Percentiles rank a stretch among this genome's conserved stretches.
These are phyloP conservation scores for Poronia punctata DNA, from an alignment of 495 filamentous ascomycete species.

Conservation along the genomic window DNA sequence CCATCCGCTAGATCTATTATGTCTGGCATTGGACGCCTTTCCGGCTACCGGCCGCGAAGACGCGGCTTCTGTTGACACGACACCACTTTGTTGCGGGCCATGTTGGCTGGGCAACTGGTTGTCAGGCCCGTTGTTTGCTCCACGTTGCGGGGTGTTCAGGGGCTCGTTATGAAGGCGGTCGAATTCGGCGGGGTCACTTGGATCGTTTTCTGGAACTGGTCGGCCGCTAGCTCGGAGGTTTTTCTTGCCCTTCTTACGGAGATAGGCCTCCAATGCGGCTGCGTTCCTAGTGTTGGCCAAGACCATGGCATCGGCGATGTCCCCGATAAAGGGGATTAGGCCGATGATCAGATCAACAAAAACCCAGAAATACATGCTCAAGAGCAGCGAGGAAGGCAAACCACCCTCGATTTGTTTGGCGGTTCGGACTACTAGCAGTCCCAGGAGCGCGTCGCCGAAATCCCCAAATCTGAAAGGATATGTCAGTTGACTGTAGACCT, in stretches of 20 bases:
- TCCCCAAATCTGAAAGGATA: slow-evolving; percentile 59
- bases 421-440: slow-evolving; percentile 60
- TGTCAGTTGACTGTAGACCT: slow-evolving; percentile 6
- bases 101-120: slow-evolving; percentile 7
- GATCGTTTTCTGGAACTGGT: slow-evolving; percentile 28
- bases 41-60: slow-evolving; percentile 13
- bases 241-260: slow-evolving; percentile 52
- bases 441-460: slow-evolving; percentile 58
- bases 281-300: slow-evolving; percentile 73
- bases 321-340: slow-evolving; percentile 78
- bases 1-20: slow-evolving; percentile 15
- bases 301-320: slow-evolving; percentile 60
- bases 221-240: slow-evolving; percentile 28
- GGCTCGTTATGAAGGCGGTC: slow-evolving; percentile 26
- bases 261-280: slow-evolving; percentile 61
- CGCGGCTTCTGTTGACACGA: slow-evolving; percentile 12
- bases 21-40: slow-evolving; percentile 15
- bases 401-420: slow-evolving; percentile 65
- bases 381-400: slow-evolving; percentile 48
- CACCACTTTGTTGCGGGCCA: slow-evolving; percentile 15
- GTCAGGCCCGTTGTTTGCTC: slow-evolving; percentile 4
- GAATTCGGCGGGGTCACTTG: slow-evolving; percentile 36
- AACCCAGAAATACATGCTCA: slow-evolving; percentile 73
- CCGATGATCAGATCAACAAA: slow-evolving; percentile 73
- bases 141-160: slow-evolving; percentile 10